Evolutionary conservation across 257 asterid genomes (phyloP), one percentile per base, ranked within the genome.

Genomic region (Plantago major): DNA sequence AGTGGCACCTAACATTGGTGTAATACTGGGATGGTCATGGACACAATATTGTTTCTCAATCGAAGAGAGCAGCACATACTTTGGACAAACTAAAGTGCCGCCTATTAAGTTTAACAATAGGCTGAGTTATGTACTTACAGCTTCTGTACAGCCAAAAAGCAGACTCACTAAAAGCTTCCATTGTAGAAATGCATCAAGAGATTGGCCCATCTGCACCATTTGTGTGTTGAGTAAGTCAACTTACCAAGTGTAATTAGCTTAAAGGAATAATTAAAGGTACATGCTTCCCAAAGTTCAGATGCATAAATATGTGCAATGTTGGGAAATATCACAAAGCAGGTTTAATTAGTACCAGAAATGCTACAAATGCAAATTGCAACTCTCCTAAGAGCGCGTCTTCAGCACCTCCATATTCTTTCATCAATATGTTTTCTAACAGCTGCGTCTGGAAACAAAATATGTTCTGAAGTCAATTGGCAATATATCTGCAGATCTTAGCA

Each of bases 131-230:
- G 59, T 60, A 73, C 99, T 87, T 77, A 93, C 99, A 75, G 99
- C 94, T 76, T 89, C 90, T 44, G 79, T 71, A 68, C 99, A 89
- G 40, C 95, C 94, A 73, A 93, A 74, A 40, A 93, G 73, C 65
- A 93, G 94, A 81, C 83, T 79, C 66, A 83, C 70, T 73, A 93
- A 72, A 65, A 60, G 72, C 76, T 89, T 89, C 99, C 99, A 93
- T 68, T 93, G 97, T 42, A 84, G 16, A 89, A 83, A 93, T 70
- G 94, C 95, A 76, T 93, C 88, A 68, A 93, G 94, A 58, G 99
- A 93, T 71, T 93, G 99, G 46, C 96, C 97, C 94, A 93, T 93
- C 99, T 93, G 91, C 80, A 75, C 68, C 55, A 71, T 68, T 57
- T 30, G 43, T 47, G 42, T 65, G 54, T 40, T 33, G 46, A 52